Evolutionary conservation across 2,329 filamentous ascomycete genomes (phyloP).

Genomic region (Colletotrichum falcatum): DNA sequence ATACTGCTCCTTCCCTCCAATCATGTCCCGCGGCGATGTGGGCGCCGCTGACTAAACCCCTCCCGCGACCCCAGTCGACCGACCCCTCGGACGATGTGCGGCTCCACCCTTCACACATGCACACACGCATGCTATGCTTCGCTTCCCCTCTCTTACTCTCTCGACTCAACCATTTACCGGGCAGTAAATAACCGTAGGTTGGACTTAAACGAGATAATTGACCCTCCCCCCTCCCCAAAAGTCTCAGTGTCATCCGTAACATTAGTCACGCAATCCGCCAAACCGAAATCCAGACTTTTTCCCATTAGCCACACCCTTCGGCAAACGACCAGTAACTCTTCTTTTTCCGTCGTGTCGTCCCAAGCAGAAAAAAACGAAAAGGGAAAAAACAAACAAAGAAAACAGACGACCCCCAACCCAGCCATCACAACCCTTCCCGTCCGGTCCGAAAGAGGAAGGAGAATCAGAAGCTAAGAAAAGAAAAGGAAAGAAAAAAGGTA

Average conservation of each 20-base stretch:
- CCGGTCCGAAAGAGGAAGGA: not conserved
- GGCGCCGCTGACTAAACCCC: conserved; percentile 4
- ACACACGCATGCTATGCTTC: not conserved
- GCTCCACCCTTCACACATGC: conserved; percentile 15
- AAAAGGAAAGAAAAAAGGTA: not conserved
- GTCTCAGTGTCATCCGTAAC: conserved; percentile 29
- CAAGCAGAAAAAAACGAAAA: conserved; percentile 2
- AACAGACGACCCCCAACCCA: conserved; percentile 2
- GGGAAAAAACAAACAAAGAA: too few species aligned
- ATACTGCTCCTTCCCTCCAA: conserved; percentile 7
- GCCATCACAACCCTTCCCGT: not conserved
- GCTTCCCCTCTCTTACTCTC: not conserved
- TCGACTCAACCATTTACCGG: conserved; percentile 1
- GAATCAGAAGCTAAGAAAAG: not conserved
- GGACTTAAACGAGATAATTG: conserved; percentile 22
- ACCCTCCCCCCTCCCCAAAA: conserved; percentile 13
- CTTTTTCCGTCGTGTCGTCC: conserved; percentile 5
- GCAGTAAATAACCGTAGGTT: not conserved
- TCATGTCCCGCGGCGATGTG: not conserved
- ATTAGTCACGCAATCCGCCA: conserved; percentile 23
- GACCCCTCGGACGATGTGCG: conserved; percentile 27
- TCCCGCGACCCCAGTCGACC: conserved; percentile 5
- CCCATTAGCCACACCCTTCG: conserved; percentile 11
- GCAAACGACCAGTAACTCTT: conserved; percentile 2
- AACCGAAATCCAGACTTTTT: too few species aligned